Evolutionary conservation across 768 basidiomycete genomes (phyloP).

Genomic region (Boletus rubroflammeus): DNA sequence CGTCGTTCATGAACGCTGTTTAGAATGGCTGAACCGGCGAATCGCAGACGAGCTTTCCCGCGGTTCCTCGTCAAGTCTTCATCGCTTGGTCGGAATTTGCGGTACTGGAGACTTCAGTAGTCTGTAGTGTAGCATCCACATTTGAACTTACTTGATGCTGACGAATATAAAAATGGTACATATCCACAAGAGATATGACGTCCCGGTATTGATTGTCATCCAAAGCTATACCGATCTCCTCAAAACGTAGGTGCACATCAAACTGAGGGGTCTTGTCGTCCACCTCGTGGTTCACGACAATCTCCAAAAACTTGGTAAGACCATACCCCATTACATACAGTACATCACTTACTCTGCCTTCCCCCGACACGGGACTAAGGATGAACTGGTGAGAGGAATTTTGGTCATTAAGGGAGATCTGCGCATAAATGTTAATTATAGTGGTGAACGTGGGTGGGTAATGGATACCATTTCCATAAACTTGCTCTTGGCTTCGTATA

Average conservation of each 20-base stretch:
- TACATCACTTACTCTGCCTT: constrained; percentile 67
- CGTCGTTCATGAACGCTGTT: constrained; percentile 80
- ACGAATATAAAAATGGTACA: constrained; percentile 93
- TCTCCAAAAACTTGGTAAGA: constrained; percentile 37
- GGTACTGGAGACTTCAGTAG: constrained; percentile 49
- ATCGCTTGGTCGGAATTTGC: constrained; percentile 70
- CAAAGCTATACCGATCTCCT: constrained; percentile 88
- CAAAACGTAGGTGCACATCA: constrained; percentile 83
- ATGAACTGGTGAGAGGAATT: constrained; percentile 77
- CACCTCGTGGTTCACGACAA: constrained; percentile 78
- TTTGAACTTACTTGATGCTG: constrained; percentile 60
- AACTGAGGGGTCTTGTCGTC: constrained; percentile 76
- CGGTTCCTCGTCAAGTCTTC: constrained; percentile 55
- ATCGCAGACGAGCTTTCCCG: constrained; percentile 67
- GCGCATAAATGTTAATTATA: constrained; percentile 1
- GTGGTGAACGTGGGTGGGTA: neutral
- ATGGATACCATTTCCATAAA: constrained; percentile 72
- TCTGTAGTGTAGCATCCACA: neutral
- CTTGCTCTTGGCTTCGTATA: constrained; percentile 61
- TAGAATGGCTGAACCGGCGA: constrained; percentile 76
- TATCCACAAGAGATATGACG: constrained; percentile 86
- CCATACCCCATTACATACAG: neutral
- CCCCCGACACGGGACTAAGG: constrained; percentile 91
- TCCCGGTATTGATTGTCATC: constrained; percentile 96
- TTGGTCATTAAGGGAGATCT: constrained; percentile 52